phyloP scores from a whole-genome alignment of 768 basidiomycete genomes.

The Leccinum ochraceum region DNA sequence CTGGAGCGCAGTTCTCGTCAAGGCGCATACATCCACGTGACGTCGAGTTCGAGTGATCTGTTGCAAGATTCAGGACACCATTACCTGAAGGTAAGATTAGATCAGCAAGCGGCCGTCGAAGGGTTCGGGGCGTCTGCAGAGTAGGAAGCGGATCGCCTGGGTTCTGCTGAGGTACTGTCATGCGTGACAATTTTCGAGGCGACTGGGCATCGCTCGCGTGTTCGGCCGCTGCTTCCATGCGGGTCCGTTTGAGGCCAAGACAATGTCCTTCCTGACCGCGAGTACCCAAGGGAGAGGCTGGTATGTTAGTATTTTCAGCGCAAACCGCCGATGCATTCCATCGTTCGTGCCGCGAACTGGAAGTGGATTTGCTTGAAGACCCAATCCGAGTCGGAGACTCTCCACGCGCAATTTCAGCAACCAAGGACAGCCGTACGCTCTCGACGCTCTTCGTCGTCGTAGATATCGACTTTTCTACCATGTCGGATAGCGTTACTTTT shows the following conservation, averaged over 20 bases:
- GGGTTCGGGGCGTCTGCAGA: constrained; percentile 16
- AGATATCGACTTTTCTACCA: constrained; percentile 20
- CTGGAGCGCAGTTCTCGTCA: not conserved
- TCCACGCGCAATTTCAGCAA: constrained; percentile 3
- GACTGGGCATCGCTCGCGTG: not conserved
- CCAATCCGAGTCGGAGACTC: constrained; percentile 8
- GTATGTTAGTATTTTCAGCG: not conserved
- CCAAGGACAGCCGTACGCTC: constrained; percentile 13
- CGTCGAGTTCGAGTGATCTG: not conserved
- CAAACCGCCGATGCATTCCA: not conserved
- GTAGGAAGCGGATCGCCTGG: not conserved
- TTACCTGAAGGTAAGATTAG: constrained; percentile 6
- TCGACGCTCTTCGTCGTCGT: constrained; percentile 19
- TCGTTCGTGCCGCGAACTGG: constrained; percentile 9
- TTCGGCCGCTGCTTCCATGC: constrained; percentile 9
- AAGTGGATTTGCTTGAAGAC: not conserved
- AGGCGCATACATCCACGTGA: constrained; percentile 17
- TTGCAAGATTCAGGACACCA: not conserved
- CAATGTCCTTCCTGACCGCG: constrained; percentile 1
- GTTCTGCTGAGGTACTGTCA: constrained; percentile 2
- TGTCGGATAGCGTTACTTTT: constrained; percentile 20
- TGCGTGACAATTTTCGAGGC: constrained; percentile 14
- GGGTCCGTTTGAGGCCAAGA: constrained; percentile 13
- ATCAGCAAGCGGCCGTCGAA: constrained; percentile 23
- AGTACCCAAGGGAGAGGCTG: constrained; percentile 13